Evolutionary conservation across 1,139 yeast genomes (phyloP).

Genomic region (Saccharomycopsis hybrid): DNA sequence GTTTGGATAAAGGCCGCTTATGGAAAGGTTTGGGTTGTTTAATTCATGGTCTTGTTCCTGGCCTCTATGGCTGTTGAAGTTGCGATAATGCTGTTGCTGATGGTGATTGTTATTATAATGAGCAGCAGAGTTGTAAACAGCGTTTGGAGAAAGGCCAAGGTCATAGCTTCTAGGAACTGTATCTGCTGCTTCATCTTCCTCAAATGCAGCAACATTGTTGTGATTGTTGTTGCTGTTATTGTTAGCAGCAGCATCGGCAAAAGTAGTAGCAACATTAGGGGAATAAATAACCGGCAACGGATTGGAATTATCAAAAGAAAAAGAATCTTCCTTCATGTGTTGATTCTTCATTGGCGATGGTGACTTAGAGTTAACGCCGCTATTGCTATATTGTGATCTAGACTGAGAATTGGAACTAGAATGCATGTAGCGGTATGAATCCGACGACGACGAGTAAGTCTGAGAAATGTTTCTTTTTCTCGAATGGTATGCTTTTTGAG

Average conservation of each 20-base stretch:
- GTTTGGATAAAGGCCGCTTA: constrained; percentile 2
- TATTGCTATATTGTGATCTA: too few species aligned
- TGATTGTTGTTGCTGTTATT: not conserved
- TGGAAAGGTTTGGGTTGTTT: not conserved
- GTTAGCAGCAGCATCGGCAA: not conserved
- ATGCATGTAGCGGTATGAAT: constrained; percentile 1
- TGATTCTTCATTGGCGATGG: constrained; percentile 1
- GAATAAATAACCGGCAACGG: constrained; percentile 17
- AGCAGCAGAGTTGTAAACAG: not conserved
- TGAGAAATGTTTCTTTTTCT: constrained; percentile 18
- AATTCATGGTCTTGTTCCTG: not conserved
- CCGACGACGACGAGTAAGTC: constrained; percentile 14
- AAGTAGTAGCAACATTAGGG: not conserved
- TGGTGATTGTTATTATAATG: not conserved
- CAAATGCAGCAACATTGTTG: too few species aligned
- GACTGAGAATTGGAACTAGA: not conserved
- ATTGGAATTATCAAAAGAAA: constrained; percentile 8
- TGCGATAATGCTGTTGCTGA: not conserved
- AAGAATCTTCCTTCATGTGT: constrained; percentile 14
- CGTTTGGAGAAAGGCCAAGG: not conserved
- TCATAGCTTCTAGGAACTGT: not conserved
- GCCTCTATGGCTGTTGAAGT: not conserved
- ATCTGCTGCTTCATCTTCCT: too few species aligned
- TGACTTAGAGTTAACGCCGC: not conserved
- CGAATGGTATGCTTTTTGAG: constrained; percentile 18